Base-by-base conservation (phyloP, 495 filamentous ascomycete genomes). In the Staphylotrichum tortipilum region DNA sequence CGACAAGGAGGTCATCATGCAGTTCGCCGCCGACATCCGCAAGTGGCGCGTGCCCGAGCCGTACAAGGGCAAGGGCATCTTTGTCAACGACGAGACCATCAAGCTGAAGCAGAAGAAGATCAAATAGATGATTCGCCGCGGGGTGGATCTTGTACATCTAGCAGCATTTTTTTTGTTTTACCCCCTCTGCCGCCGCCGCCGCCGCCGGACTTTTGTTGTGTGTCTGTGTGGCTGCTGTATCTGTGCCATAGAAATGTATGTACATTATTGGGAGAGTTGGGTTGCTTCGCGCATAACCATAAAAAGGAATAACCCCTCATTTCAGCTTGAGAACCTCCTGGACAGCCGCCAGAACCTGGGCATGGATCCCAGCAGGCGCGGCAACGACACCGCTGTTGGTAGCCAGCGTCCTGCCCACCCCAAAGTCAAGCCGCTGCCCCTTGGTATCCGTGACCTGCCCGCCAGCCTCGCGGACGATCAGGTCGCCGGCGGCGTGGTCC, bases 51-150 rank as follows among this genome's bases (percentile, higher is more conserved):
- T 73, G 52, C 92, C 92, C 33, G 92, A 98, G 69, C 92, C 94
- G 43, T 98, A 97, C 70, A 98, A 98, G 81, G 92, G 92, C 46
- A 96, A 98, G 81, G 92, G 92, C 61, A 96, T 98, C 54, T 98
- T 97, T 59, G 79, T 97, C 50, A 91, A 95, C 65, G 86, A 87
- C 41, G 91, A 98, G 76, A 96, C 89, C 4, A 95, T 98, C 75
- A 90, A 83, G 78, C 67, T 98, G 65, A 98, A 98, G 80, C 81
- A 86, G 51, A 96, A 94, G 84, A 98, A 97, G 83, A 94, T 97
- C 69, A 95, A 95, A 78, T 98, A 82, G 73, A 71, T 58, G 41
- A 44, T n/a, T n/a, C n/a, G 21, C 23, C 12, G 26, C 3, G 21
- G 41, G 36, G 3, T 18, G 14, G 18, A 28, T 7, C 17, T 31